These are phyloP conservation scores for Nidularia sp. DNA, from an alignment of 768 basidiomycete species.

Conservation along the genomic window DNA sequence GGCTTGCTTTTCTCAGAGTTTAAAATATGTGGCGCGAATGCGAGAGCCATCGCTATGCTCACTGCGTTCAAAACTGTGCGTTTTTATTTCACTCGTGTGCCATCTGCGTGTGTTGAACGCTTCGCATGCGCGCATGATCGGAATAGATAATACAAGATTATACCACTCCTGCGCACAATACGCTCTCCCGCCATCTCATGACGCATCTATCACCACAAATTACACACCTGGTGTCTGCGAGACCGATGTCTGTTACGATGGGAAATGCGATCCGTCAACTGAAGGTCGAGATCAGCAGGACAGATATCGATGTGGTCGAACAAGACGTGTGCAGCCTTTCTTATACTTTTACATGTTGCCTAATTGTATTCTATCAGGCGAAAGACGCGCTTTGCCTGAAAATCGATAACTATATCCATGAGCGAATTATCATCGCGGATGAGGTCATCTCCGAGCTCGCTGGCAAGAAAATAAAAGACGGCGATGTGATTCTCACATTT, in stretches of 20 bases:
- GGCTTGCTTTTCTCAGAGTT: slow-evolving; percentile 91
- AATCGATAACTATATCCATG: slow-evolving; percentile 91
- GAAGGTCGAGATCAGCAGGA: slow-evolving; percentile 90
- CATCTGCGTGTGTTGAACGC: slow-evolving; percentile 7
- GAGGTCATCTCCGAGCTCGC: slow-evolving; percentile 90
- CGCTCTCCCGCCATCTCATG: slow-evolving; percentile 87
- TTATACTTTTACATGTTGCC: slow-evolving; percentile 3
- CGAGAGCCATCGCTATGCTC: slow-evolving; percentile 89
- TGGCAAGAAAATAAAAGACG: slow-evolving; percentile 90
- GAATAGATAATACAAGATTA: slow-evolving; percentile 87
- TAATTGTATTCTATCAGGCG: slow-evolving; percentile 48
- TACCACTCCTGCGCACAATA: slow-evolving; percentile 79
- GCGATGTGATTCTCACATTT: slow-evolving; percentile 90
- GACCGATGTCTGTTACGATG: slow-evolving; percentile 92
- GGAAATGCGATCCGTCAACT: slow-evolving; percentile 92
- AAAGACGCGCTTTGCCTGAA: slow-evolving; percentile 79
- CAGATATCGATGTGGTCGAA: slow-evolving; percentile 91
- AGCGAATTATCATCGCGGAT: slow-evolving; percentile 90
- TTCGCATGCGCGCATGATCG: neutral
- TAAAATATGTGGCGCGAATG: slow-evolving; percentile 91
- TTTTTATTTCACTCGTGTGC: slow-evolving; percentile 10
- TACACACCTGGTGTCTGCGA: slow-evolving; percentile 79
- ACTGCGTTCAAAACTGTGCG: slow-evolving; percentile 88
- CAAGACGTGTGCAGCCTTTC: slow-evolving; percentile 66
- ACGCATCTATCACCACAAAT: slow-evolving; percentile 92